These are phyloP conservation scores for Wickerhamomyces subpelliculosus DNA, from an alignment of 805 yeast genomes.

Conservation along the genomic window DNA sequence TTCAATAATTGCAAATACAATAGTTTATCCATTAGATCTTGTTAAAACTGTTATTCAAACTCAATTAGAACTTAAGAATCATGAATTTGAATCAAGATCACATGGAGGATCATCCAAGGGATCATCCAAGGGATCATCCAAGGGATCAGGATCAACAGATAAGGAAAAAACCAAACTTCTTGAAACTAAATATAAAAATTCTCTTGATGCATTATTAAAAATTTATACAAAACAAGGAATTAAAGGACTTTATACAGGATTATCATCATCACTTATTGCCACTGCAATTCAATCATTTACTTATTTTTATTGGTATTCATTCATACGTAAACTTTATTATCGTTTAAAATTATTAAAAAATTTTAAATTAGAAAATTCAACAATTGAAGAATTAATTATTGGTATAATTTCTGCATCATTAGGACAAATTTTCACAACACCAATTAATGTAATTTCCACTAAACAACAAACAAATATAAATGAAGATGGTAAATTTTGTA, in stretches of 20 bases:
- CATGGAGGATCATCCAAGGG: too few species aligned
- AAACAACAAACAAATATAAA: slow-evolving; percentile 48
- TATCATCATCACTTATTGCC: slow-evolving; percentile 59
- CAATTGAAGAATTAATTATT: slow-evolving; percentile 60
- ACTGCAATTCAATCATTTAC: slow-evolving; percentile 75
- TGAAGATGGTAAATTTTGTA: slow-evolving; percentile 27
- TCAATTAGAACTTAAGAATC: slow-evolving; percentile 31
- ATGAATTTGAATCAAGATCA: slow-evolving; percentile 6
- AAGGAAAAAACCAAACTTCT: too few species aligned
- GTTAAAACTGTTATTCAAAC: slow-evolving; percentile 74
- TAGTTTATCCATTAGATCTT: slow-evolving; percentile 77
- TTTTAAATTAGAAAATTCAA: slow-evolving; percentile 28
- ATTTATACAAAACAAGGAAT: slow-evolving; percentile 55
- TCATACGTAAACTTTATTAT: slow-evolving; percentile 49
- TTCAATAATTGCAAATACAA: slow-evolving; percentile 69
- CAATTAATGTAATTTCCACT: slow-evolving; percentile 70
- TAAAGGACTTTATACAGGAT: slow-evolving; percentile 66
- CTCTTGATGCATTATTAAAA: slow-evolving; percentile 55
- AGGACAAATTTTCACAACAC: slow-evolving; percentile 74
- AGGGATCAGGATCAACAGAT: too few species aligned
- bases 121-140: too few species aligned
- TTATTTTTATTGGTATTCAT: slow-evolving; percentile 83
- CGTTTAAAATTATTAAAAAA: slow-evolving; percentile 29
- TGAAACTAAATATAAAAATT: slow-evolving; percentile 54
- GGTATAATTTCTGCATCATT: slow-evolving; percentile 82